phyloP scores from a whole-genome alignment of 2,329 filamentous ascomycete genomes.

The Elsinoe fawcettii region DNA sequence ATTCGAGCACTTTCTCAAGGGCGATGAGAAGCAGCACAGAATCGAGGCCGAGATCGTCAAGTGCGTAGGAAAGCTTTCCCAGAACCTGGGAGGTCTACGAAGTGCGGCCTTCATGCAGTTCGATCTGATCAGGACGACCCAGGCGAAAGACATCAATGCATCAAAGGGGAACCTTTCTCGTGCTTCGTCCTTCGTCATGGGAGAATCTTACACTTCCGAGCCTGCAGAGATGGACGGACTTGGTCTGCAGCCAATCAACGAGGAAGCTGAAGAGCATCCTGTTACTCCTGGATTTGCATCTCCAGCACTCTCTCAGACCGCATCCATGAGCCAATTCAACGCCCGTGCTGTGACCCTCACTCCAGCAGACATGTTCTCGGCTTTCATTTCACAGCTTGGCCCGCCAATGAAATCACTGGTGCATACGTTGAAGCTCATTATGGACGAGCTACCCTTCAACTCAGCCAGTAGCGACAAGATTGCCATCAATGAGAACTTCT shows the following conservation, averaged over 20 bases:
- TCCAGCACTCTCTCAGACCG: neutral
- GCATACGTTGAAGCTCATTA: slow-evolving; percentile 78
- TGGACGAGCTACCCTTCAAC: slow-evolving; percentile 77
- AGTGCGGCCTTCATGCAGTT: slow-evolving; percentile 90
- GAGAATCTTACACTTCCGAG: neutral
- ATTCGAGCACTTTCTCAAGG: slow-evolving; percentile 76
- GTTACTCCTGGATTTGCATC: neutral
- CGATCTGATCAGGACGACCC: slow-evolving; percentile 62
- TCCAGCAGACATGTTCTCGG: slow-evolving; percentile 78
- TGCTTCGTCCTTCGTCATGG: slow-evolving; percentile 14
- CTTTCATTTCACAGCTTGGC: slow-evolving; percentile 81
- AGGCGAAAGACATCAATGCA: slow-evolving; percentile 18
- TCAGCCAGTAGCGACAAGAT: slow-evolving; percentile 60
- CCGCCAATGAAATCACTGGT: slow-evolving; percentile 96
- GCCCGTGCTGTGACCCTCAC: slow-evolving; percentile 13
- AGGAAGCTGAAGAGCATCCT: slow-evolving; percentile 10
- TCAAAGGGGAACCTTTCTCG: slow-evolving; percentile 9
- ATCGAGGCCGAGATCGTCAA: slow-evolving; percentile 74
- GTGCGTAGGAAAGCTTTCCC: slow-evolving; percentile 75
- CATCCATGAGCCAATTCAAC: slow-evolving; percentile 3
- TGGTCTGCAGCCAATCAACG: slow-evolving; percentile 16
- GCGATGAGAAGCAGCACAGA: slow-evolving; percentile 68
- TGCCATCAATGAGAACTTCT: slow-evolving; percentile 69
- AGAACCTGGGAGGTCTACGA: slow-evolving; percentile 81
- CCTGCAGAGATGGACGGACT: slow-evolving; percentile 7